A percentile compares a stretch with the other conserved stretches of the same genome.
phyloP scores from a whole-genome alignment of 2,329 filamentous ascomycete genomes.

The Paraphaeosphaeria sporulosa region DNA sequence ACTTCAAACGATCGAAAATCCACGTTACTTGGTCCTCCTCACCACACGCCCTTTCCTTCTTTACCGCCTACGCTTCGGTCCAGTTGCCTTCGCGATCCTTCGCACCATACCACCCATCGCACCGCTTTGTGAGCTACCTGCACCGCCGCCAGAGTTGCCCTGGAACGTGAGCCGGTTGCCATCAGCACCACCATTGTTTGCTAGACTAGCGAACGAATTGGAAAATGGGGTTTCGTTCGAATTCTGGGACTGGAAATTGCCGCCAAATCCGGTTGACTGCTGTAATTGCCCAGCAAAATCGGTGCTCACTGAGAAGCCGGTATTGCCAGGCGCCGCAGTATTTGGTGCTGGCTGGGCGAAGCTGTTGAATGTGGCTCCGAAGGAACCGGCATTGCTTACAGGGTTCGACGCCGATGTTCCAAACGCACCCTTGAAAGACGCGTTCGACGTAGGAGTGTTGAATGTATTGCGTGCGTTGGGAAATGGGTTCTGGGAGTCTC shows the following conservation, averaged over 20 bases:
- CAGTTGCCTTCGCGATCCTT: slow-evolving; percentile 2
- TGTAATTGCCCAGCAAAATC: background rate
- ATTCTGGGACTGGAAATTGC: background rate
- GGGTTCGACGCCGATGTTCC: background rate
- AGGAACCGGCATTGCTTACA: background rate
- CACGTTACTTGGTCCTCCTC: background rate
- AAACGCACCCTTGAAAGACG: background rate
- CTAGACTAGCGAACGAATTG: background rate
- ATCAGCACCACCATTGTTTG: background rate
- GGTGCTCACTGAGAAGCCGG: background rate
- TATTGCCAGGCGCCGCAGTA: background rate
- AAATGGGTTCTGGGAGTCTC: too few relatives aligned
- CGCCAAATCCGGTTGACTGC: background rate
- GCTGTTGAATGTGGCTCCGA: background rate
- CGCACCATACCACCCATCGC: slow-evolving; percentile 1
- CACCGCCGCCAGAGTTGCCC: background rate
- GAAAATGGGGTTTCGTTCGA: background rate
- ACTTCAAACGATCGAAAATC: background rate
- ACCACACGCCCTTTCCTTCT: background rate
- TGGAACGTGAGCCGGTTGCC: slow-evolving; percentile 2
- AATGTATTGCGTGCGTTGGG: background rate
- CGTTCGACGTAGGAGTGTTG: background rate
- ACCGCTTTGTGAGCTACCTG: background rate
- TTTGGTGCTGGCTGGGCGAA: too few relatives aligned
- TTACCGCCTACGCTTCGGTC: slow-evolving; percentile 5